Percentiles rank a stretch among this genome's conserved stretches.
Evolutionary conservation across 1,284 basidiomycete genomes (phyloP).

Genomic region (Trichosporon coremiiforme): DNA sequence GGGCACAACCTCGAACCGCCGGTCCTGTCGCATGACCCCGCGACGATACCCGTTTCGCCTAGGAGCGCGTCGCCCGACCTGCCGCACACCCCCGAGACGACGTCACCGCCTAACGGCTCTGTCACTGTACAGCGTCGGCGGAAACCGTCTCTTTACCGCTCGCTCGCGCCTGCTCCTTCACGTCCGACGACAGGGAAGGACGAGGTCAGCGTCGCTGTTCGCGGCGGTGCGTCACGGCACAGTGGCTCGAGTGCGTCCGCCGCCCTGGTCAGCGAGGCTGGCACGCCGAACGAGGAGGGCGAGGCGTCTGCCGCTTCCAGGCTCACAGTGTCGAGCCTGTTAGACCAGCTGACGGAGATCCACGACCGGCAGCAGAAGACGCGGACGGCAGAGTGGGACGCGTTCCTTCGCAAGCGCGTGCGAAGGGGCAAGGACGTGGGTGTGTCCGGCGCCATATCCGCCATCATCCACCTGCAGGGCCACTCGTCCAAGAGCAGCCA

Average conservation of each 20-base stretch:
- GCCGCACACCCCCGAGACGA: slow-evolving; percentile 12
- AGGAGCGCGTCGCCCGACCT: slow-evolving; percentile 4
- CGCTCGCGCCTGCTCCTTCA: slow-evolving; percentile 53
- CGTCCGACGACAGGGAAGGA: slow-evolving; percentile 53
- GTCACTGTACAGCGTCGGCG: not conserved
- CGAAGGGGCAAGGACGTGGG: slow-evolving; percentile 29
- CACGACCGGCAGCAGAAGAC: slow-evolving; percentile 79
- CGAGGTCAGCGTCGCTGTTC: slow-evolving; percentile 48
- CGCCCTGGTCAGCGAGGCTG: slow-evolving; percentile 14
- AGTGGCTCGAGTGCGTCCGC: slow-evolving; percentile 25
- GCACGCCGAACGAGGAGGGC: not conserved
- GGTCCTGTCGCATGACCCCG: not conserved
- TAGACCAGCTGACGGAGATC: slow-evolving; percentile 79
- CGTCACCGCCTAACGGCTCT: slow-evolving; percentile 16
- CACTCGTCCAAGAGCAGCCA: slow-evolving; percentile 63
- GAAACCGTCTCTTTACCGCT: slow-evolving; percentile 22
- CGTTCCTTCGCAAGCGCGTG: slow-evolving; percentile 65
- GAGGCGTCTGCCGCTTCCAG: slow-evolving; percentile 52
- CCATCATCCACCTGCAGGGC: slow-evolving; percentile 55
- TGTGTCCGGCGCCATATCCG: slow-evolving; percentile 28
- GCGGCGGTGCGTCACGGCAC: slow-evolving; percentile 32
- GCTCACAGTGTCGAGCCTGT: slow-evolving; percentile 72
- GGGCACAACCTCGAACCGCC: slow-evolving; percentile 35
- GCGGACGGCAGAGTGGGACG: slow-evolving; percentile 82
- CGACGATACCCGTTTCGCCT: not conserved